These are phyloP conservation scores for Mortierella sp. DNA, from an alignment of 371 early-diverging fungal species.

Conservation along the genomic window DNA sequence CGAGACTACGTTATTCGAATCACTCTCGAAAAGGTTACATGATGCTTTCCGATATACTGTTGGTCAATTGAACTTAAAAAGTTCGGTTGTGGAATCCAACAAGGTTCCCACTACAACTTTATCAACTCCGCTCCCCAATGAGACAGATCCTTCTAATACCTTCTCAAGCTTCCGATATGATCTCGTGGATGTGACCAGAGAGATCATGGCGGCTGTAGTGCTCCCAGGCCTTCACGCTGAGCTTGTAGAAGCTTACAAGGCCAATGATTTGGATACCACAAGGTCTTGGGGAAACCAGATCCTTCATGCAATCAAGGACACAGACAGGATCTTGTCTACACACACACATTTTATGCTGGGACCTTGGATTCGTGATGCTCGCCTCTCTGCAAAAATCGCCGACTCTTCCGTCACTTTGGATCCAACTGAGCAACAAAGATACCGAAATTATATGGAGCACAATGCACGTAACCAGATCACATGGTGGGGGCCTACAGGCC, in stretches of 20 bases:
- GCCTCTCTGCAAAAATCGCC: constrained; percentile 29
- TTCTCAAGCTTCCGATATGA: constrained; percentile 52
- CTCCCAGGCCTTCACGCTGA: constrained; percentile 44
- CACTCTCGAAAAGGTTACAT: constrained; percentile 9
- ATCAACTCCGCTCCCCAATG: background rate
- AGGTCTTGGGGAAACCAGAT: constrained; percentile 21
- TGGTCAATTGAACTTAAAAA: background rate
- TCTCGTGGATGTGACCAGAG: constrained; percentile 53
- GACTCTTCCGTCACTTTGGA: background rate
- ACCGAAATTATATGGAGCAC: constrained; percentile 43
- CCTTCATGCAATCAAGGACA: constrained; percentile 29
- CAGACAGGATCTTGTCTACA: constrained; percentile 35
- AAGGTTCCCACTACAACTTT: background rate
- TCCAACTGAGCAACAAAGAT: constrained; percentile 1
- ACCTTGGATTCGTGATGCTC: constrained; percentile 47
- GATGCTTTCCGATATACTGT: constrained; percentile 4
- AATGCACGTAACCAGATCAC: constrained; percentile 44
- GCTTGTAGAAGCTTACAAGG: constrained; percentile 34
- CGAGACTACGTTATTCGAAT: background rate
- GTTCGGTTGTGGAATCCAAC: background rate
- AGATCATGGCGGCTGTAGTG: constrained; percentile 34
- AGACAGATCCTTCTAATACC: constrained; percentile 13
- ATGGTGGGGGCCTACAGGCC: constrained; percentile 52
- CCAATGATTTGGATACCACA: constrained; percentile 16
- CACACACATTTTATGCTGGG: constrained; percentile 52